A percentile compares a stretch with the other conserved stretches of the same genome.
Evolutionary conservation across 805 yeast genomes (phyloP).

Genomic region (Metschnikowia drakensbergensis): DNA sequence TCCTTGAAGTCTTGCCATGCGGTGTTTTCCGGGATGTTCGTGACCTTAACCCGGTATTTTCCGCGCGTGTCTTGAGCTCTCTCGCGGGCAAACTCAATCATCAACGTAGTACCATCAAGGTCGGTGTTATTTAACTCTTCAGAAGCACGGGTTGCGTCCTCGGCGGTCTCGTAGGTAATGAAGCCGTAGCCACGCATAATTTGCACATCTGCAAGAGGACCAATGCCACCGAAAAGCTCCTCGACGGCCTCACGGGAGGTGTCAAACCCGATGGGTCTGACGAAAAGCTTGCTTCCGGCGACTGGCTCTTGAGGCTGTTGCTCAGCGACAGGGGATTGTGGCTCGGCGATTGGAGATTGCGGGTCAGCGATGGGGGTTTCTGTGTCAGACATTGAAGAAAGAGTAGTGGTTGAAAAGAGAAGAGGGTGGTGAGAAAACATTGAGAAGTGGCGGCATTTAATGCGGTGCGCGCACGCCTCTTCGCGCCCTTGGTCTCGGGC

Average conservation of each 20-base stretch:
- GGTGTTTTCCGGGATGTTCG: conserved; percentile 68
- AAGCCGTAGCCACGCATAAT: conserved; percentile 83
- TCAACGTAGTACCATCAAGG: conserved; percentile 48
- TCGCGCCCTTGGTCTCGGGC: neutral
- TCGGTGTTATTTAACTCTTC: conserved; percentile 43
- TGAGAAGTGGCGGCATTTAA: neutral
- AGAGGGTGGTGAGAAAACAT: neutral
- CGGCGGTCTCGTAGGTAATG: conserved; percentile 73
- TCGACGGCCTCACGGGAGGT: conserved; percentile 53
- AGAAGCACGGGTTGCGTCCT: conserved; percentile 48
- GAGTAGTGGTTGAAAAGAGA: neutral
- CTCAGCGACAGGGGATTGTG: conserved; percentile 3
- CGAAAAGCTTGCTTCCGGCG: conserved; percentile 37
- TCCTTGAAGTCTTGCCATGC: conserved; percentile 92
- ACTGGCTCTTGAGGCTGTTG: neutral
- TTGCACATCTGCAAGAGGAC: conserved; percentile 64
- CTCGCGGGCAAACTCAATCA: conserved; percentile 53
- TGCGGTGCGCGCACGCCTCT: conserved; percentile 10
- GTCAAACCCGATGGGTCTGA: conserved; percentile 61
- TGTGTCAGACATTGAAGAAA: conserved; percentile 8
- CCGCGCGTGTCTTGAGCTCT: conserved; percentile 62
- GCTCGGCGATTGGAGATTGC: conserved; percentile 6
- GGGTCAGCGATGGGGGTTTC: conserved; percentile 7
- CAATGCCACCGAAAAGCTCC: conserved; percentile 63
- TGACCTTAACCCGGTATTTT: conserved; percentile 66